Evolutionary conservation across 345 rosid genomes (phyloP), one percentile per base, ranked within the genome.

Genomic region (Citrus sinensis): DNA sequence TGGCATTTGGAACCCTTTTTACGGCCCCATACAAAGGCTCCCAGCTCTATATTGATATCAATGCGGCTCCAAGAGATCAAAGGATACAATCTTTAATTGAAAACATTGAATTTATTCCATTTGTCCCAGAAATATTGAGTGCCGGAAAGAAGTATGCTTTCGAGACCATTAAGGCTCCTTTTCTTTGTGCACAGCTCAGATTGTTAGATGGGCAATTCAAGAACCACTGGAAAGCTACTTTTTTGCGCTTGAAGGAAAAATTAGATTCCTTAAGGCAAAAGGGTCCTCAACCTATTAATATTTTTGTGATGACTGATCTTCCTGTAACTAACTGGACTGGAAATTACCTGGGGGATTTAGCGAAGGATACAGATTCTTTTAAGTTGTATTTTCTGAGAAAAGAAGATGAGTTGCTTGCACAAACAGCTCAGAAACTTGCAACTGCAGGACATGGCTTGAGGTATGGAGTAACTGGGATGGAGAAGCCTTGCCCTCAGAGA

Each of bases 201-300:
- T 71, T 97, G 82, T 83, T 97, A 54, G 99, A 97, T 78, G 99
- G 98, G 11, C 98, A 94, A 87, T 97, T 97, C 85, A 97, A 94
- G 85, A 97, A 90, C 82, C 99, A 93, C 61, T 68, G 93, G 96
- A 88, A 89, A 80, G 69, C 84, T 49, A 92, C 97, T 25, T 97
- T 94, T 84, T 64, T 25, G 19, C 82, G 87, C 63, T 85, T 97
- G 70, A 81, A 88, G 70, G 89, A 93, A 79, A 90, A 90, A 84
- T 35, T 97, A 75, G 92, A 90, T 39, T 82, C 93, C 62, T 78
- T 94, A 80, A 85, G 76, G 55, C 80, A 82, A 71, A 77, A 70
- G 42, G 85, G 70, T 69, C 68, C 87, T 67, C 85, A 27, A 71
- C 91, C 80, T 0, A 5, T 90, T 73, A 87, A 86, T 82, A 85